phyloP scores from a whole-genome alignment of 2,329 filamentous ascomycete genomes.

The Cladosporium austrohemisphaericum region DNA sequence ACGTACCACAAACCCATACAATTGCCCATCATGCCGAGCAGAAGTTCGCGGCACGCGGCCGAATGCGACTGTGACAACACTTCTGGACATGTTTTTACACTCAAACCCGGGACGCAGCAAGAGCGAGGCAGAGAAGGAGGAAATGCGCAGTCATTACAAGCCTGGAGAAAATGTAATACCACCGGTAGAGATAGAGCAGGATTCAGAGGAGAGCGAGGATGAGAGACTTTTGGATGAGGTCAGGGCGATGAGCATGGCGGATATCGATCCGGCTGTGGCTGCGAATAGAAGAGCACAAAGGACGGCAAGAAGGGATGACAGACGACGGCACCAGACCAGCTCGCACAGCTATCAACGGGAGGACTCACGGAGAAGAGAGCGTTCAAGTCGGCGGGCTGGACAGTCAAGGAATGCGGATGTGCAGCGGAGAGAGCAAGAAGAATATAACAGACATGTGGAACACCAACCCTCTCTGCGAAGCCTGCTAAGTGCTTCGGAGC shows the following conservation, averaged over 20 bases:
- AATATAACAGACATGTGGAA: constrained; percentile 53
- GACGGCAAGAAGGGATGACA: constrained; percentile 16
- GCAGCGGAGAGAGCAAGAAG: constrained; percentile 20
- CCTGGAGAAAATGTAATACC: constrained; percentile 79
- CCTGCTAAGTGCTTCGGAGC: constrained; percentile 73
- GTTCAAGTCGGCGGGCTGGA: constrained; percentile 18
- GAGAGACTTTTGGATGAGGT: constrained; percentile 67
- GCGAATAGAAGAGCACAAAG: constrained; percentile 9
- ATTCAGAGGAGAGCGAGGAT: constrained; percentile 54
- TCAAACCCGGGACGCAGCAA: constrained; percentile 74
- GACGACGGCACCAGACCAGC: constrained; percentile 11
- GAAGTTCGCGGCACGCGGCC: constrained; percentile 80
- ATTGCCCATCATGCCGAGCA: constrained; percentile 89
- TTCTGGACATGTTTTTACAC: constrained; percentile 82
- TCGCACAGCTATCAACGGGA: constrained; percentile 1
- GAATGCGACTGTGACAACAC: constrained; percentile 84
- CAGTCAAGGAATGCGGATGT: constrained; percentile 20
- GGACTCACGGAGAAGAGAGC: constrained; percentile 11
- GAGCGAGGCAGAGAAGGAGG: constrained; percentile 67
- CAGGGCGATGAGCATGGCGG: constrained; percentile 68
- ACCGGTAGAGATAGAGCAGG: constrained; percentile 54
- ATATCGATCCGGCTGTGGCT: constrained; percentile 44
- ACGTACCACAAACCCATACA: constrained; percentile 59
- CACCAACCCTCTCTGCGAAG: constrained; percentile 88
- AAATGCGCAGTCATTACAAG: constrained; percentile 71